Evolutionary conservation across 768 basidiomycete genomes (phyloP).

Genomic region (Cystoderma amianthinum): DNA sequence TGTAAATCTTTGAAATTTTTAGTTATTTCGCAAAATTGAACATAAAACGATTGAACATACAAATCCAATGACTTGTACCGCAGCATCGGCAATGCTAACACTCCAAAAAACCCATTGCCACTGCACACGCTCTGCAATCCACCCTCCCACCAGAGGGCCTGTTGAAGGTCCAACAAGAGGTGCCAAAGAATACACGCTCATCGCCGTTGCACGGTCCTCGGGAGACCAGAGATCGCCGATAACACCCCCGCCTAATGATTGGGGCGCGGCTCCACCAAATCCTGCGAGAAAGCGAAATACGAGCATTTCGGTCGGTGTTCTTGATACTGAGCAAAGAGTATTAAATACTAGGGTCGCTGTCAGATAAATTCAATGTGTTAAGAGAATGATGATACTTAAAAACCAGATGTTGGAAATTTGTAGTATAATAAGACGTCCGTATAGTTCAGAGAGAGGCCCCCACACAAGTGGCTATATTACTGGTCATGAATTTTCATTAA

Average conservation of each 20-base stretch:
- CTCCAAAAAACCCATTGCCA: slow-evolving; percentile 65
- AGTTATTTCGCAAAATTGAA: not conserved
- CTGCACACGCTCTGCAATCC: slow-evolving; percentile 42
- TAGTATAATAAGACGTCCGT: slow-evolving; percentile 37
- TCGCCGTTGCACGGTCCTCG: slow-evolving; percentile 46
- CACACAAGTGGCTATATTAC: slow-evolving; percentile 23
- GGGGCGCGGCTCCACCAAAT: slow-evolving; percentile 57
- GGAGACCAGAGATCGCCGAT: slow-evolving; percentile 44
- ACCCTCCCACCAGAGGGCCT: slow-evolving; percentile 27
- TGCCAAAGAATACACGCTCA: slow-evolving; percentile 46
- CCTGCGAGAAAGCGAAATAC: slow-evolving; percentile 59
- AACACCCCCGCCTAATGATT: slow-evolving; percentile 54
- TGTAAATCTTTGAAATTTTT: slow-evolving; percentile 9
- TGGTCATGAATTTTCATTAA: not conserved
- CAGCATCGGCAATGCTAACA: slow-evolving; percentile 40
- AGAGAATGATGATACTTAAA: slow-evolving; percentile 25
- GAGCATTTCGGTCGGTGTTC: slow-evolving; percentile 43
- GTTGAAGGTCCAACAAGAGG: slow-evolving; percentile 39
- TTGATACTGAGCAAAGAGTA: slow-evolving; percentile 42
- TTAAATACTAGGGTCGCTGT: slow-evolving; percentile 36
- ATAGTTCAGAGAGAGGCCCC: slow-evolving; percentile 31
- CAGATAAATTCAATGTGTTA: no score
- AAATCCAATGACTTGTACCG: slow-evolving; percentile 41
- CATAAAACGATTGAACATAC: slow-evolving; percentile 19
- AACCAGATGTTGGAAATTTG: slow-evolving; percentile 55